Percentiles rank a stretch among this genome's conserved stretches.
phyloP scores from a whole-genome alignment of 2,329 filamentous ascomycete species.

The Metarhizium guizhouense region DNA sequence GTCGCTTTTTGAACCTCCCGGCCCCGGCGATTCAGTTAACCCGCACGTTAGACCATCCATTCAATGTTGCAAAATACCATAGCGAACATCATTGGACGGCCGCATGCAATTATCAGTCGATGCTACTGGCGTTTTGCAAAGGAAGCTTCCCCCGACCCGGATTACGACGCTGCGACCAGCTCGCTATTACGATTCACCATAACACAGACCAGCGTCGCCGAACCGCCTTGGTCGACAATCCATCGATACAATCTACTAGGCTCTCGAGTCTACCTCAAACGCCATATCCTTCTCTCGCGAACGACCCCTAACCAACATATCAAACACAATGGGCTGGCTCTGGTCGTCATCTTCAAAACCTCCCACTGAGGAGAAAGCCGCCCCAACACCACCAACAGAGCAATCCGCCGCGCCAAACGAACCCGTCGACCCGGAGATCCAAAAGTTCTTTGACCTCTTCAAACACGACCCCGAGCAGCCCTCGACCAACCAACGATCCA shows the following conservation, averaged over 20 bases:
- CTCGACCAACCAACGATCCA: constrained; percentile 11
- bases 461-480: constrained; percentile 14
- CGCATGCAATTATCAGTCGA: too few species aligned
- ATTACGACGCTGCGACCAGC: too few species aligned
- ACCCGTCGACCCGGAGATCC: constrained; percentile 40
- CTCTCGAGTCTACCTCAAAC: neutral
- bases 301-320: neutral
- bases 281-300: too few species aligned
- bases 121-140: too few species aligned
- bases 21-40: constrained; percentile 1
- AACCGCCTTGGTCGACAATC: neutral
- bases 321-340: constrained; percentile 50
- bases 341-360: constrained; percentile 37
- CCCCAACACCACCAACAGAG: constrained; percentile 12
- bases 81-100: too few species aligned
- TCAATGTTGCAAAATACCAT: too few species aligned
- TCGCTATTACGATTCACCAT: too few species aligned
- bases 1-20: neutral
- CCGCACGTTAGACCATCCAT: neutral
- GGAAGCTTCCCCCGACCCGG: too few species aligned
- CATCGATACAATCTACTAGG: neutral
- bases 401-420: constrained; percentile 16
- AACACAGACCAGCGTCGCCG: too few species aligned
- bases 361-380: constrained; percentile 17
- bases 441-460: constrained; percentile 43